Evolutionary conservation across 1,284 basidiomycete species (phyloP), one percentile per base, ranked within the genome.

Genomic region (Cystobasidium sp.): DNA sequence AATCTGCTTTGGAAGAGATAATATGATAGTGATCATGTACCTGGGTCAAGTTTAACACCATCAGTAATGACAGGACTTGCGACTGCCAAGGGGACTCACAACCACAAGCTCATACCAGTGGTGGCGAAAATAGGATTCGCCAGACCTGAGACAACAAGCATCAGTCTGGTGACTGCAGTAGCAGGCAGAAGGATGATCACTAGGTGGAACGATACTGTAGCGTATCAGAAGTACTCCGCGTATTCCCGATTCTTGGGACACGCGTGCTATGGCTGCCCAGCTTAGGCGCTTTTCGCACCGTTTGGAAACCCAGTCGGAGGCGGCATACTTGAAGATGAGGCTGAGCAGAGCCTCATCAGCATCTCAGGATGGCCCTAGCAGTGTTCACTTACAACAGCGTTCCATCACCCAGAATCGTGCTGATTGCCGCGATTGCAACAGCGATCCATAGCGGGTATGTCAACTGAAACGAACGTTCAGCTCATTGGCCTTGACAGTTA

Each of bases 251-350:
- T 73, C 62, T 18, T 73, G 16, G 6, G 41, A 58, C 16, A 73
- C 62, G 10, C 70, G 24, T 5, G 62, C 62, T 31, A 65, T 59
- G 16, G 70, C 44, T 37, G 56, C 70, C 70, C 70, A 73, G n/a
- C 47, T 66, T 1, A 53, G 12, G 7, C 41, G n/a, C 18, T 66
- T 22, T 8, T 64, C 70, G 20, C 70, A 58, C 53, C 49, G 55
- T 16, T 22, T 56, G 18, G 53, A 37, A n/a, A 73, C 70, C n/a
- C 49, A 66, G 6, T 61, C 44, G 22, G 70, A 64, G 51, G 62
- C 46, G 43, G 53, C 47, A 59, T 73, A 73, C 52, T 73, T 73
- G 70, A 73, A 73, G 22, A 73, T 47, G 12, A 65, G 14, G 31
- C 46, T 64, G 39, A 43, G 37, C 43, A 56, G 1, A 1, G 20